Conservation (phyloP, 2,329 filamentous ascomycete genomes). For the Coniella lustricola region DNA sequence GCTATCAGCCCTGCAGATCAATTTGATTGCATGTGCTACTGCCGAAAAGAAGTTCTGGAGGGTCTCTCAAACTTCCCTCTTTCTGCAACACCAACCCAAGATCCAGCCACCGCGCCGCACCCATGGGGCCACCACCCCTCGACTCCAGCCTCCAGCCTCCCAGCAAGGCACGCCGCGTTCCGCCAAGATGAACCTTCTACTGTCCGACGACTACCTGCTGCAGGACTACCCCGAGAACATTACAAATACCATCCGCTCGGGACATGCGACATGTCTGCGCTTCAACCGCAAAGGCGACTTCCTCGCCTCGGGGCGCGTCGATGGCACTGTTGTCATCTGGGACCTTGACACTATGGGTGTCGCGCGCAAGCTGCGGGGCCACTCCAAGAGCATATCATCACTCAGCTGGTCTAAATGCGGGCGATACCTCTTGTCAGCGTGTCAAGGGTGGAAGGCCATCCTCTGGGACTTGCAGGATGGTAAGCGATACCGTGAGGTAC, state of each 20-base stretch:
- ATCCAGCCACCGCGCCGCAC: too few species aligned
- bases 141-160: neutral
- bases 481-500: constrained; percentile 71
- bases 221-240: constrained; percentile 88
- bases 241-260: constrained; percentile 73
- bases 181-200: constrained; percentile 48
- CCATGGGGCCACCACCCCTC: neutral
- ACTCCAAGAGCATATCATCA: constrained; percentile 89
- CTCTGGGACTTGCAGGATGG: constrained; percentile 79
- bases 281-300: constrained; percentile 95
- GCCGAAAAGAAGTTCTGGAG: neutral
- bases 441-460: constrained; percentile 93
- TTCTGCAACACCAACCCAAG: neutral
- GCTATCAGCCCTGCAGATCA: constrained; percentile 15
- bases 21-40: constrained; percentile 1
- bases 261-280: constrained; percentile 61
- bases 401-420: constrained; percentile 93
- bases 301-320: constrained; percentile 85
- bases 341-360: constrained; percentile 97
- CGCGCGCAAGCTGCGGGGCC: constrained; percentile 85
- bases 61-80: too few species aligned
- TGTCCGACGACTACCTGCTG: constrained; percentile 57
- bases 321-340: constrained; percentile 93
- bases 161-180: neutral
- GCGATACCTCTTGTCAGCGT: constrained; percentile 83